Base-by-base conservation (phyloP, 345 rosid genomes). In the Isatis tinctoria region DNA sequence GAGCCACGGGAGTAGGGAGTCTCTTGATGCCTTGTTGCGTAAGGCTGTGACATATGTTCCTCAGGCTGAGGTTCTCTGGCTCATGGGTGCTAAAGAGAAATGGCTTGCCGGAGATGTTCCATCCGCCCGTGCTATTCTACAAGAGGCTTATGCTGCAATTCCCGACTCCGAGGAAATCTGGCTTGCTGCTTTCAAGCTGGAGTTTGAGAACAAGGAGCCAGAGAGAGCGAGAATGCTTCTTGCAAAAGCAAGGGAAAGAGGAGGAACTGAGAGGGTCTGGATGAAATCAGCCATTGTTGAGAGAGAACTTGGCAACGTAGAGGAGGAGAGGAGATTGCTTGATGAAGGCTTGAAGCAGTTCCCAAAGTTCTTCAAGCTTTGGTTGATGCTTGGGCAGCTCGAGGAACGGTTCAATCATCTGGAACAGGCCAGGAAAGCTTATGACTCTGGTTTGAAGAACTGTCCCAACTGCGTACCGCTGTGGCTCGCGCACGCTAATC, bases 21-120 rank as follows among this genome's bases (percentile, higher is more conserved):
- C 94, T 12, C 96, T 93, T 65, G 96, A 91, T 82, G 92, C 93
- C 24, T 80, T 91, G 69, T 81, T 93, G 72, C 85, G 92, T 24
- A 89, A 83, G 79, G 97, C 98, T 9, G 96, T 91, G 60, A 87
- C 90, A 5, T 93, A 91, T 60, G 84, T 86, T 58, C 98, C 98
- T 24, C 97, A 93, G 73, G 96, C 96, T 69, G 97, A 93, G 80
- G 97, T 93, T 73, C 82, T 93, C 60, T 91, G 98, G 98, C 96
- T 93, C 51, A 91, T 93, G 98, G 96, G 94, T 65, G 98, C 98
- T 24, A 93, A 91, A 77, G 98, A 93, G 80, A 93, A 93, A 77
- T 91, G 98, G 98, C 96, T 93, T 74, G 92, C 97, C 35, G 97
- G 97, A 67, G 98, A 93, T 82, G 98, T 93, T 54, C 90, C 91